Percentiles rank a stretch among this genome's conserved stretches.
These are phyloP conservation scores for Debaryomycetaceae sp. DNA, from an alignment of 1,139 yeast genomes.

Conservation along the genomic window DNA sequence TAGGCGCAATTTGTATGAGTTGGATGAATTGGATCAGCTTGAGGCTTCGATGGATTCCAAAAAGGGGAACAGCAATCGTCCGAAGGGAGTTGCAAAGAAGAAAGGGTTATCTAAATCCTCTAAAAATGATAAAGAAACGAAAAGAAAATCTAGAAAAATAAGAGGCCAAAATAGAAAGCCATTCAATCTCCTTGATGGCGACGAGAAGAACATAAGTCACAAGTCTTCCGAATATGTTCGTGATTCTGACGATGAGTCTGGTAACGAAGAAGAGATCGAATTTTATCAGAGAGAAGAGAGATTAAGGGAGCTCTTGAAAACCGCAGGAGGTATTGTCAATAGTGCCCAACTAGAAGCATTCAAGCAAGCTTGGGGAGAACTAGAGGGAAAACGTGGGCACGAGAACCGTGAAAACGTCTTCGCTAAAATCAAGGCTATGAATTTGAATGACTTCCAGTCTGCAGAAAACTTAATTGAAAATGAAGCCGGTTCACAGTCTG, in stretches of 20 bases:
- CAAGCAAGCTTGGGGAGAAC: conserved; percentile 34
- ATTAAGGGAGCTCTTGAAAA: conserved; percentile 40
- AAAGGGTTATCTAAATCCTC: conserved; percentile 4
- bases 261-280: conserved; percentile 49
- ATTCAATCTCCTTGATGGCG: conserved; percentile 9
- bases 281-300: conserved; percentile 60
- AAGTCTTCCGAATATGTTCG: conserved; percentile 54
- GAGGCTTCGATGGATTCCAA: conserved; percentile 20
- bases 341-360: conserved; percentile 35
- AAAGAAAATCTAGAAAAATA: neutral
- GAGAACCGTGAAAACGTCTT: neutral
- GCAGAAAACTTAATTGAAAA: neutral
- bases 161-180: neutral
- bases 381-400: conserved; percentile 16
- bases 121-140: neutral
- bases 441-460: neutral
- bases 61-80: conserved; percentile 1
- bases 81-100: conserved; percentile 20
- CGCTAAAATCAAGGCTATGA: neutral
- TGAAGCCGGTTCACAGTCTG: neutral
- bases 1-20: conserved; percentile 19
- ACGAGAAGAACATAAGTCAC: conserved; percentile 10
- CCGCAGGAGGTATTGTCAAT: conserved; percentile 41
- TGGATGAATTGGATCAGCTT: conserved; percentile 31
- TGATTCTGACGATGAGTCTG: conserved; percentile 68